A percentile compares a stretch with the other conserved stretches of the same genome.
These are phyloP conservation scores for barrel medic (Medicago truncatula) DNA, from an alignment of 306 rosid genomes.

Conservation along the genomic window DNA sequence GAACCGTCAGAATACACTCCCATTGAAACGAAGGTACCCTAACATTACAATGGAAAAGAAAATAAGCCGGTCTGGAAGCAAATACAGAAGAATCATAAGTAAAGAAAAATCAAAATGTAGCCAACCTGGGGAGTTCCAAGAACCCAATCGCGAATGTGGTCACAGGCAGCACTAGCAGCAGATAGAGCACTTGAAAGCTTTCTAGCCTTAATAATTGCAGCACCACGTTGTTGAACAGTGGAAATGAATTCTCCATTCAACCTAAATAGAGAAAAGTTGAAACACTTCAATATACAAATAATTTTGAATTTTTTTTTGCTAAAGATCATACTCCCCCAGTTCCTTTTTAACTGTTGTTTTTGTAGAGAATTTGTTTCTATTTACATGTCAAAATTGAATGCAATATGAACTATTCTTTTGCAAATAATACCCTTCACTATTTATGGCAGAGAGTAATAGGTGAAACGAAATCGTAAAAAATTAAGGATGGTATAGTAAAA, in stretches of 20 bases:
- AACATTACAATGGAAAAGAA: conserved; percentile 29
- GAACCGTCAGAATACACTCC: conserved; percentile 99
- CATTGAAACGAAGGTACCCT: conserved; percentile 99
- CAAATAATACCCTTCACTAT: background rate
- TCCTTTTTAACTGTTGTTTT: background rate
- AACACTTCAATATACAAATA: conserved; percentile 7
- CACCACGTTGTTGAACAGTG: conserved; percentile 99
- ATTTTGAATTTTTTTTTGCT: background rate
- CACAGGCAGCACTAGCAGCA: conserved; percentile 98
- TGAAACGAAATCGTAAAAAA: background rate
- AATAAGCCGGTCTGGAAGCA: conserved; percentile 3
- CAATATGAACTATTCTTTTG: background rate
- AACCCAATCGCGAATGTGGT: conserved; percentile 97
- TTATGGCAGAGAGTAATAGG: background rate
- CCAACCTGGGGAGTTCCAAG: conserved; percentile 96
- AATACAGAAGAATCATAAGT: background rate
- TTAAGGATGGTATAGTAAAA: background rate
- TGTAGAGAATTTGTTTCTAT: background rate
- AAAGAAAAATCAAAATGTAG: conserved; percentile 14
- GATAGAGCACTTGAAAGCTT: conserved; percentile 95
- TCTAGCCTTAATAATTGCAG: conserved; percentile 96
- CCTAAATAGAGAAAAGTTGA: conserved; percentile 49
- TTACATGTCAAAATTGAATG: background rate
- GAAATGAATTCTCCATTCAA: conserved; percentile 87
- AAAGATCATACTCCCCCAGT: background rate